Evolutionary conservation across 352 stramenopile species (phyloP), one percentile per base, ranked within the genome.

Genomic region (Globisporangium okanoganense): DNA sequence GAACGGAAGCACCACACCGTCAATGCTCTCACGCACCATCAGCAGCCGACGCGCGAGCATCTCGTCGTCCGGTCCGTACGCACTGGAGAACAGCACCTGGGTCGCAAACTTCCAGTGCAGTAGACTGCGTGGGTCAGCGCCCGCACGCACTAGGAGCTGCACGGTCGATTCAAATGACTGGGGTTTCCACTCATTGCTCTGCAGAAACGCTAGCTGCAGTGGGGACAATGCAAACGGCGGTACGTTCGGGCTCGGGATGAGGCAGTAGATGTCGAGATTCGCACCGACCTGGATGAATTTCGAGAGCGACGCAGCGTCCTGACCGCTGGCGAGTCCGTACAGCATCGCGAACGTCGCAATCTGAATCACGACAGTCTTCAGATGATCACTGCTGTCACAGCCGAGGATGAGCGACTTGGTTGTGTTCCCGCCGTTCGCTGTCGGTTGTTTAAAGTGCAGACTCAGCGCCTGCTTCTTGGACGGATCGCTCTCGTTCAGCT

Each of bases 101-200:
- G 71, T 76, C 7, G 76, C 81, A 56, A 88, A 90, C 22, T 73
- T 58, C 79, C 78, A 92, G 22, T 80, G 75, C 22, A 92, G 43
- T 4, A 88, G 61, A 24, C 62, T 71, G 8, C 69, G 69, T 5
- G 72, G 66, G 29, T 86, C 69, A 14, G 80, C 80, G 5, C 71
- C 70, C 7, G 75, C 64, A 18, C 64, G 67, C 5, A 87, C 55
- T 24, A 92, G 69, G 41, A 82, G 56, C 25, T 67, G 62, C 13
- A 86, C 68, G 1, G 49, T 74, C 31, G 62, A 66, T 18, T 72
- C 62, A 43, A 85, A 71, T n/a, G 51, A 52, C 52, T 51, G 33
- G 18, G 36, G 24, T 18, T 51, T 55, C 29, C 49, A 44, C 22
- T 35, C 33, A 10, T 36, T 33, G 29, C 47, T 50, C 20, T 62